Conservation (phyloP, 768 basidiomycete species). For the Phallus indusiatus region DNA sequence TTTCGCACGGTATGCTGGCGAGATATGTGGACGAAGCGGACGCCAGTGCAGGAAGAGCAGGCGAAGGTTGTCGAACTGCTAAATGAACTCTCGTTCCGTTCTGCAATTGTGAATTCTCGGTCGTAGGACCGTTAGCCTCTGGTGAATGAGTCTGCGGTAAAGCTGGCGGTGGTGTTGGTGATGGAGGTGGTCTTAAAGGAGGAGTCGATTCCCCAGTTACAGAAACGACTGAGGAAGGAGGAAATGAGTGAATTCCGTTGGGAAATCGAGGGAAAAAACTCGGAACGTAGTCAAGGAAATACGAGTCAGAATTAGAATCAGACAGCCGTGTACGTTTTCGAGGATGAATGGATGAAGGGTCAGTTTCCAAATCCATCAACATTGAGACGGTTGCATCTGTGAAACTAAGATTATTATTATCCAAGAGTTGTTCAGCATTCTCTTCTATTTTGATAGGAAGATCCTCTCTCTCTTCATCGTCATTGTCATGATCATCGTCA, state of each 20-base stretch:
- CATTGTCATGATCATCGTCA: constrained; percentile 19
- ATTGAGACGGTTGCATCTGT: too few species aligned
- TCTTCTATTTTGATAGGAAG: constrained; percentile 25
- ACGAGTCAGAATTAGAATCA: constrained; percentile 33
- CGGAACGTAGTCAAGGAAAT: constrained; percentile 55
- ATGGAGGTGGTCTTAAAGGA: constrained; percentile 2
- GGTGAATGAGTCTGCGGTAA: not conserved
- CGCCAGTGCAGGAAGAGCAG: constrained; percentile 32
- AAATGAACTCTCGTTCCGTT: constrained; percentile 20
- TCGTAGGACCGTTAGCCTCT: constrained; percentile 14
- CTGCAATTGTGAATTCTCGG: not conserved
- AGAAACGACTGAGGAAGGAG: constrained; percentile 14
- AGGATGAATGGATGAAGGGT: constrained; percentile 39
- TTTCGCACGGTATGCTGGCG: constrained; percentile 62
- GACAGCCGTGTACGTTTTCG: constrained; percentile 46
- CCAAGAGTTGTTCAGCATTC: constrained; percentile 9
- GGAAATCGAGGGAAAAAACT: constrained; percentile 65
- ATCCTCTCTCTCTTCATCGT: constrained; percentile 10
- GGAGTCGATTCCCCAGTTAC: constrained; percentile 2
- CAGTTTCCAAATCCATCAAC: constrained; percentile 11
- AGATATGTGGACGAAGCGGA: constrained; percentile 54
- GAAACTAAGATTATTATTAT: too few species aligned
- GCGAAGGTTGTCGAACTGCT: constrained; percentile 33
- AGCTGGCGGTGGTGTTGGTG: constrained; percentile 17
- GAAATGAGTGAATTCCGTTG: not conserved